A percentile compares a stretch with the other conserved stretches of the same genome.
Conservation (phyloP, 2,329 filamentous ascomycete genomes). For the Arachnomyces sp. region DNA sequence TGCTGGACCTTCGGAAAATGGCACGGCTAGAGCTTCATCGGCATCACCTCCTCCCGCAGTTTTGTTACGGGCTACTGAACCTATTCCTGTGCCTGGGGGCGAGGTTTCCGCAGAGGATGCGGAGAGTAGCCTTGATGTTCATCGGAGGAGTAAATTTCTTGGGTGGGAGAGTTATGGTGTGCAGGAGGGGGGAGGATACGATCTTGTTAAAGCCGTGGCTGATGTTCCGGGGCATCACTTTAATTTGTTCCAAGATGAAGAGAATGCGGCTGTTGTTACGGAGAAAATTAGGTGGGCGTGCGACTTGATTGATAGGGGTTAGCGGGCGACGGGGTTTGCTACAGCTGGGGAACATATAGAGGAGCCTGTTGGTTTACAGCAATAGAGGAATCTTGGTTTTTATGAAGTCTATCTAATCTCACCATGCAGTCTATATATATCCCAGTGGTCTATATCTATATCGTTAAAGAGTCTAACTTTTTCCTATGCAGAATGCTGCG, state of each 20-base stretch:
- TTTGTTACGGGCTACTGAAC: conserved; percentile 3
- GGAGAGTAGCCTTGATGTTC: conserved; percentile 12
- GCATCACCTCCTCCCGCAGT: conserved; percentile 7
- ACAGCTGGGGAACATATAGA: no score
- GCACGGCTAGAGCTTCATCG: not conserved
- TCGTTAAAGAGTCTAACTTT: no score
- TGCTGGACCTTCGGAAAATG: not conserved
- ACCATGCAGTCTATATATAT: no score
- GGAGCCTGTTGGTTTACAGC: no score
- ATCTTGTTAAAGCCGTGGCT: conserved; percentile 12
- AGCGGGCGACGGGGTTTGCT: no score
- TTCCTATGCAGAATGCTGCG: no score
- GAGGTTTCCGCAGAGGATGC: not conserved
- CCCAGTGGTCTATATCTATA: no score
- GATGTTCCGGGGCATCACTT: conserved; percentile 16
- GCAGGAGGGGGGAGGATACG: conserved; percentile 1
- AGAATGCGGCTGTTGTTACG: conserved; percentile 10
- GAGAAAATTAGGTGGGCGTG: no score
- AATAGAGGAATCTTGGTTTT: no score
- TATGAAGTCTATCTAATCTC: no score
- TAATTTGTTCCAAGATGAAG: conserved; percentile 11
- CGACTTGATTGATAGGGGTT: no score
- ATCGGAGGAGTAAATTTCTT: conserved; percentile 9
- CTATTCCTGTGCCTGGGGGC: not conserved
- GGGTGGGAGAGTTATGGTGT: conserved; percentile 15